These are phyloP conservation scores for Solanum lignicaule DNA, from an alignment of 257 asterid genomes.

Conservation along the genomic window DNA sequence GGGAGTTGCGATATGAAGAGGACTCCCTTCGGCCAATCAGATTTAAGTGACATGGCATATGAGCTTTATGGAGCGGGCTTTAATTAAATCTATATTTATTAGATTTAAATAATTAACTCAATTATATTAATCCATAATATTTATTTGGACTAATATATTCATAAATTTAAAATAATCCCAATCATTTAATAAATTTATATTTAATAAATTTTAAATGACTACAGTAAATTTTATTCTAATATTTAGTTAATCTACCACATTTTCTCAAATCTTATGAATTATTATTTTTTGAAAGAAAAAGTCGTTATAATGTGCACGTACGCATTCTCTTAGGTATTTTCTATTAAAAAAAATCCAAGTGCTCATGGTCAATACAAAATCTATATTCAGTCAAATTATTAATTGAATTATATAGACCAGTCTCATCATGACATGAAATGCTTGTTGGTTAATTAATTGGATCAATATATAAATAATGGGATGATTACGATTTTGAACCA, in stretches of 20 bases:
- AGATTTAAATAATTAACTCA: too few species aligned
- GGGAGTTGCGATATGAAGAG: too few species aligned
- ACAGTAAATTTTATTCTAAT: background rate
- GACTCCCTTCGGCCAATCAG: too few species aligned
- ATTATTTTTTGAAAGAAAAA: background rate
- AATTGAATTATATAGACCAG: background rate
- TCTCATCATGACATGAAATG: background rate
- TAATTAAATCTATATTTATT: too few species aligned
- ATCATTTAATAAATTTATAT: too few species aligned
- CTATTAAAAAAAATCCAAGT: background rate
- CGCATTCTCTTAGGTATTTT: background rate
- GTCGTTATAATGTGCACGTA: background rate
- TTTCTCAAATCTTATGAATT: background rate
- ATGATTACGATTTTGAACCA: too few species aligned
- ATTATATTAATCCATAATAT: too few species aligned
- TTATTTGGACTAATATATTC: too few species aligned
- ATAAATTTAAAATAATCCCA: too few species aligned
- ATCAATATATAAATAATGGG: background rate
- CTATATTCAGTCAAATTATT: background rate
- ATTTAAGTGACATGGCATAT: too few species aligned
- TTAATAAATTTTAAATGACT: too few species aligned
- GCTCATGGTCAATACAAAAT: background rate
- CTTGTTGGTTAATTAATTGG: background rate
- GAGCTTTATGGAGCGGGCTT: rapidly evolving
- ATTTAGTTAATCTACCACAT: background rate